phyloP scores from a whole-genome alignment of 129 eudicot genomes.

The Artemisia argyi region DNA sequence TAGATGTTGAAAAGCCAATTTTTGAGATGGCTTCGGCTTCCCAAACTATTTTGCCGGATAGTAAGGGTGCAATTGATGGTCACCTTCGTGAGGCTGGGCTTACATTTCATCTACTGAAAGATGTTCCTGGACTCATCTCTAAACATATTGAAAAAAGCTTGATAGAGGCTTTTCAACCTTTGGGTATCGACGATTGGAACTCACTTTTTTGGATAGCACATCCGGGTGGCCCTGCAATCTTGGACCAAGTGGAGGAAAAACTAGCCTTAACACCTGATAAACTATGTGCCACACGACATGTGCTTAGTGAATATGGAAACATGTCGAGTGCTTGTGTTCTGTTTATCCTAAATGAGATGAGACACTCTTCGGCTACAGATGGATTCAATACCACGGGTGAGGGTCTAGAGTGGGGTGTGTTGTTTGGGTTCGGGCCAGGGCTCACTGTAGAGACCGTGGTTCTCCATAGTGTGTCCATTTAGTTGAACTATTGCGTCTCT shows the following conservation, averaged over 20 bases:
- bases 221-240: slow-evolving; percentile 31
- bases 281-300: slow-evolving; percentile 28
- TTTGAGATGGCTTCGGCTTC: slow-evolving; percentile 25
- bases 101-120: slow-evolving; percentile 26
- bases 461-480: slow-evolving; percentile 32
- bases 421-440: slow-evolving; percentile 42
- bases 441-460: slow-evolving; percentile 37
- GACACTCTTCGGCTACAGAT: slow-evolving; percentile 47
- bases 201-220: slow-evolving; percentile 32
- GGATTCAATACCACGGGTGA: slow-evolving; percentile 53
- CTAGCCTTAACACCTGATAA: slow-evolving; percentile 27
- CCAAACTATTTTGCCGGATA: slow-evolving; percentile 31
- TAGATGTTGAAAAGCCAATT: slow-evolving; percentile 24
- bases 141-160: slow-evolving; percentile 28
- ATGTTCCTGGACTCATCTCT: slow-evolving; percentile 28
- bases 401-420: slow-evolving; percentile 44
- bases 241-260: slow-evolving; percentile 28
- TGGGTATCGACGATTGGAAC: slow-evolving; percentile 28
- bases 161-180: slow-evolving; percentile 23
- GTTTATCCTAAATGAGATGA: slow-evolving; percentile 63
- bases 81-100: slow-evolving; percentile 33
- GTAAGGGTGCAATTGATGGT: slow-evolving; percentile 31
- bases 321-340: slow-evolving; percentile 72
- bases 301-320: slow-evolving; percentile 48
- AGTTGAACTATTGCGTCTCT: neutral